A percentile compares a stretch with the other conserved stretches of the same genome.
phyloP scores from a whole-genome alignment of 2,329 filamentous ascomycete genomes.

The Cordyceps tenuipes region DNA sequence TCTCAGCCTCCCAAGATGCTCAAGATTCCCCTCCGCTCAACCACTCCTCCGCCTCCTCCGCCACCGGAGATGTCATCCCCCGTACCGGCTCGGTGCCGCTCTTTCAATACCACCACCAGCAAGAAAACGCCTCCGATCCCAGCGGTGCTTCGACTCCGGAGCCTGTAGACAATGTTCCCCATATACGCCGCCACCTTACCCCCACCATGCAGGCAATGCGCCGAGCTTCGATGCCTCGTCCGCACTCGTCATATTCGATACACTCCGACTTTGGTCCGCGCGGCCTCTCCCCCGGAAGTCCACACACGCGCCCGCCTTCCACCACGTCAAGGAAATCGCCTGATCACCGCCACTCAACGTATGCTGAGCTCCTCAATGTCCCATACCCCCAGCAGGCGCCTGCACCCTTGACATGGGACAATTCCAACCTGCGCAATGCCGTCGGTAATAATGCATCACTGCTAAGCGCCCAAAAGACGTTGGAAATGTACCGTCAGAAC shows the following conservation, averaged over 20 bases:
- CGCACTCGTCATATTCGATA: constrained; percentile 67
- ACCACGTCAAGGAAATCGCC: constrained; percentile 46
- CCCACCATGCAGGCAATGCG: constrained; percentile 46
- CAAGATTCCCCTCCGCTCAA: constrained; percentile 35
- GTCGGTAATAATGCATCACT: constrained; percentile 88
- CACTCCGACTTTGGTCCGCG: constrained; percentile 60
- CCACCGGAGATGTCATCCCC: constrained; percentile 36
- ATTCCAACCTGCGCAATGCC: constrained; percentile 66
- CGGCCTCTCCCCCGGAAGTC: constrained; percentile 49
- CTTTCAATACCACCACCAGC: constrained; percentile 56
- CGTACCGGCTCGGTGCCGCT: constrained; percentile 42
- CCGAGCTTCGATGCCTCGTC: constrained; percentile 55
- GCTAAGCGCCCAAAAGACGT: constrained; percentile 82
- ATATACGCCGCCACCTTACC: constrained; percentile 54
- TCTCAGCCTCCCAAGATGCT: constrained; percentile 42
- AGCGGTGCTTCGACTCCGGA: constrained; percentile 43
- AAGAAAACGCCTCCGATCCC: constrained; percentile 34
- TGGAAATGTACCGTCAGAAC: constrained; percentile 96
- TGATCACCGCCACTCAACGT: constrained; percentile 44
- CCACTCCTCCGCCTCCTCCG: constrained; percentile 42
- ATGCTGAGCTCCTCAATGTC: constrained; percentile 53
- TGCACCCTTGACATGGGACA: constrained; percentile 64
- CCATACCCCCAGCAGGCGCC: constrained; percentile 73
- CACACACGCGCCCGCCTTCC: constrained; percentile 40
- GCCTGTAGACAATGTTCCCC: constrained; percentile 39